Base-by-base conservation (phyloP, 2,329 filamentous ascomycete species). In the Hawksworthiomyces lignivorus region DNA sequence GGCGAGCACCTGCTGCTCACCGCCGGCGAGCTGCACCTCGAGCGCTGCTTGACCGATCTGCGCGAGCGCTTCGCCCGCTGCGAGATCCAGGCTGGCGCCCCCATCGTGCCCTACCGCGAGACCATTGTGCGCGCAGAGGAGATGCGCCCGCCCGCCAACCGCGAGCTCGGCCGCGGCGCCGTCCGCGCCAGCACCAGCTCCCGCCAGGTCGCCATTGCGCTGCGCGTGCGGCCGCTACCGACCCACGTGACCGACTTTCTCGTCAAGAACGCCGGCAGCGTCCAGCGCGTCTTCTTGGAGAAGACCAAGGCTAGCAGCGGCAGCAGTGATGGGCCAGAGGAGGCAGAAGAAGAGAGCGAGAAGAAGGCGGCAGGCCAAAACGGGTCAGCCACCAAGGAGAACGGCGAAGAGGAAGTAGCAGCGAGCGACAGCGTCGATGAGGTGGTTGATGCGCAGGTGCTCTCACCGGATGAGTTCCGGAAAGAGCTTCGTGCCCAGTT, bases 1-100 rank as follows among this genome's bases (percentile, higher is more conserved):
- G 92, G 92, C 43, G 92, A 98, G 63, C 92, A 98, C 61, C 92
- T 98, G 31, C 78, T 98, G 18, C 64, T 95, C 28, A 97, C 92
- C 1, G 92, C 92, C 6, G 92, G 92, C 41, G 92, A 98, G 62
- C 60, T 98, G 51, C 92, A 98, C 64, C 71, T 98, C 4, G 92
- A 98, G 62, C 74, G 92, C 43, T 98, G 92, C 58, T 62, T 98
- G 45, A 95, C 92, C 40, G 92, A 98, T 66, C 70, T 98, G 20
- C 77, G 87, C 48, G 92, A 98, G 58, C 75, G 92, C 5, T 98
- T 95, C 57, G 90, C 92, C 6, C 82, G 80, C 49, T 97, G 94
- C 57, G 90, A 97, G 51, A 89, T 98, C 39, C 90, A 97, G 57
- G 87, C 87, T 21, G 89, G 92, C 43, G 86, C 87, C 32, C 86